phyloP scores from a whole-genome alignment of 176 grass and related monocot species.

The Neostapfia colusana region DNA sequence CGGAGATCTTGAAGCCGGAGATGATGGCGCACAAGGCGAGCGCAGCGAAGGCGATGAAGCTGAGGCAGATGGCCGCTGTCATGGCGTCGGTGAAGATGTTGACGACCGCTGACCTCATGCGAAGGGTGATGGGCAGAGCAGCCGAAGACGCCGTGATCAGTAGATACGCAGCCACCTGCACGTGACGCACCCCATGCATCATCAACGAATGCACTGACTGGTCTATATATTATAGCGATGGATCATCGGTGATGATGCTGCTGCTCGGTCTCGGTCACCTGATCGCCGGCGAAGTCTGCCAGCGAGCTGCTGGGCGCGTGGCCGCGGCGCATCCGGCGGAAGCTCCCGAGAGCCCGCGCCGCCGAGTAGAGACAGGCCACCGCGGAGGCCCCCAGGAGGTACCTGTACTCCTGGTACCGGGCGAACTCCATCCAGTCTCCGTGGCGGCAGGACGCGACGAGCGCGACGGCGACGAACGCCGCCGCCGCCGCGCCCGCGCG shows the following conservation, averaged over 20 bases:
- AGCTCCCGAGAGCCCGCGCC: constrained; percentile 37
- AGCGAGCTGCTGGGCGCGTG: background rate
- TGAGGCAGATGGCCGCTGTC: constrained; percentile 57
- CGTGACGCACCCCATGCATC: background rate
- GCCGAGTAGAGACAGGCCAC: constrained; percentile 54
- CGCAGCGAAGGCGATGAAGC: constrained; percentile 56
- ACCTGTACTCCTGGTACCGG: constrained; percentile 71
- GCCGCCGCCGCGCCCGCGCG: constrained; percentile 42
- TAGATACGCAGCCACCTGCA: constrained; percentile 59
- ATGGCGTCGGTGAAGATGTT: constrained; percentile 78
- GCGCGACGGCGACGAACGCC: constrained; percentile 51
- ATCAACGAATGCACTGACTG: too few species aligned
- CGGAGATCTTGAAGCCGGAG: constrained; percentile 60
- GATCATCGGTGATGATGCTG: too few species aligned
- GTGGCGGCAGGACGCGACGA: constrained; percentile 69
- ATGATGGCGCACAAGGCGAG: constrained; percentile 60
- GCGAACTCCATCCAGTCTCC: constrained; percentile 78
- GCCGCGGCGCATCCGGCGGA: constrained; percentile 12
- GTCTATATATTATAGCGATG: too few species aligned
- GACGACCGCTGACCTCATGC: constrained; percentile 63
- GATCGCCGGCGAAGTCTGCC: constrained; percentile 64
- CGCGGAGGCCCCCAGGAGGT: constrained; percentile 44
- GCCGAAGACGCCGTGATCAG: constrained; percentile 72
- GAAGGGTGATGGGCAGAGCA: constrained; percentile 80
- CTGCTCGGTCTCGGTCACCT: too few species aligned